A percentile compares a stretch with the other conserved stretches of the same genome.
Conservation (phyloP, 768 basidiomycete genomes). For the Cytidiella melzeri region DNA sequence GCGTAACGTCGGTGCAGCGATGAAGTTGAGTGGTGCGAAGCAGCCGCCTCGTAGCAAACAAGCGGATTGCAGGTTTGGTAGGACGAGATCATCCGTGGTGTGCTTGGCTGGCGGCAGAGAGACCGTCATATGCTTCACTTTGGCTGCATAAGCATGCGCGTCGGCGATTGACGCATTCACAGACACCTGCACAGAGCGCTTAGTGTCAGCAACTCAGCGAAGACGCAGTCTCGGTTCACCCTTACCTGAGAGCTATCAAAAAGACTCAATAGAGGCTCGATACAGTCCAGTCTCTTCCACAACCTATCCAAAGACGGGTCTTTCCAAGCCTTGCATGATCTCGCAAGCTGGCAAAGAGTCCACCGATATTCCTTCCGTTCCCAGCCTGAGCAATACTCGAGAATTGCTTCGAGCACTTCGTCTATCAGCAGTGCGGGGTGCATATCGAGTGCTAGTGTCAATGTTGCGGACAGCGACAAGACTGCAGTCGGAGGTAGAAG, state of each 20-base stretch:
- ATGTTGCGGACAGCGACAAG: not conserved
- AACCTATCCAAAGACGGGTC: constrained; percentile 22
- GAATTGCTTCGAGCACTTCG: constrained; percentile 21
- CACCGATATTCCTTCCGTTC: constrained; percentile 10
- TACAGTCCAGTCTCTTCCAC: constrained; percentile 19
- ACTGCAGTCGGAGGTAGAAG: not conserved
- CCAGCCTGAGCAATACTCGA: constrained; percentile 22
- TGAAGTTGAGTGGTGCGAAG: constrained; percentile 4
- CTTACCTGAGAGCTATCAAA: not conserved
- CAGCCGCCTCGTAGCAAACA: constrained; percentile 14
- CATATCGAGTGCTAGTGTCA: constrained; percentile 12
- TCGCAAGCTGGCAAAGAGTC: constrained; percentile 20
- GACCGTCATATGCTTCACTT: constrained; percentile 13
- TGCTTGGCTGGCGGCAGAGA: too few species aligned
- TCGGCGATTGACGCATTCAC: too few species aligned
- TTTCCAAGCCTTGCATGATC: constrained; percentile 22
- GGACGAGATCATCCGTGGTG: too few species aligned
- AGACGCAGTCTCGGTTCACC: not conserved
- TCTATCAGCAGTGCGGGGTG: constrained; percentile 24
- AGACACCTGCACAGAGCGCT: not conserved
- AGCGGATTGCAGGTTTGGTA: constrained; percentile 11
- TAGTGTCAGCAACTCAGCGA: not conserved
- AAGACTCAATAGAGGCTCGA: constrained; percentile 16
- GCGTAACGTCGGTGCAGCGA: constrained; percentile 1
- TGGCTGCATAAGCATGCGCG: constrained; percentile 10